Evolutionary conservation across 2,329 filamentous ascomycete species (phyloP).

Genomic region (Botrytis galanthina): DNA sequence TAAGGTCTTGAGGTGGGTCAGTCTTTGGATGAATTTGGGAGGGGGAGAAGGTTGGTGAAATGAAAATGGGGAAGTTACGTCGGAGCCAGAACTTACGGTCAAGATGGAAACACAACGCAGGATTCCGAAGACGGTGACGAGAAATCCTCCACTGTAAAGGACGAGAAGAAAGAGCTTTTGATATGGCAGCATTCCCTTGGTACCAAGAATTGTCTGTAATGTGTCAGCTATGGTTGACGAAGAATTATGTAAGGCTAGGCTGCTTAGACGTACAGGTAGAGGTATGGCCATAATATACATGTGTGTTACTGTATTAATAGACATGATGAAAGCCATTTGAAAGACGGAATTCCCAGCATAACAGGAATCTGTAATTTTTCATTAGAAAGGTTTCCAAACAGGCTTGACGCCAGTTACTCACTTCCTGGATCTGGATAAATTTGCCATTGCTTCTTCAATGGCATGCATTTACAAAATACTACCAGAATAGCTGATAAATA

Average conservation of each 20-base stretch:
- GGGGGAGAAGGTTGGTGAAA: background rate
- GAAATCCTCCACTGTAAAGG: constrained; percentile 11
- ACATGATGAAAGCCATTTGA: constrained; percentile 13
- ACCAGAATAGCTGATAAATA: constrained; percentile 13
- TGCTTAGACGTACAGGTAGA: background rate
- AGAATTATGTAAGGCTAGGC: background rate
- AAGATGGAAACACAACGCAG: constrained; percentile 4
- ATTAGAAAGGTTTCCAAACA: background rate
- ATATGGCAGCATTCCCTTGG: background rate
- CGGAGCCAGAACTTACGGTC: background rate
- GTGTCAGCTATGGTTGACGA: background rate
- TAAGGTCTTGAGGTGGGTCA: background rate
- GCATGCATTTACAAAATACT: constrained; percentile 14
- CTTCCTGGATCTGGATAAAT: constrained; percentile 18
- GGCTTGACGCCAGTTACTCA: background rate
- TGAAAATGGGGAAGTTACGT: background rate
- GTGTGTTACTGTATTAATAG: constrained; percentile 6
- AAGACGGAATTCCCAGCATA: background rate
- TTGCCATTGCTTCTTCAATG: constrained; percentile 19
- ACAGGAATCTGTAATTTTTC: background rate
- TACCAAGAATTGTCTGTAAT: background rate
- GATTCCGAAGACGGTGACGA: constrained; percentile 4
- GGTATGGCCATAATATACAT: constrained; percentile 15
- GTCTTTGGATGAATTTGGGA: background rate
- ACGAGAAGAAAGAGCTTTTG: constrained; percentile 9